Percentiles rank a stretch among this genome's conserved stretches.
Evolutionary conservation across 2,329 filamentous ascomycete species (phyloP).

Genomic region (Septoria petroselini): DNA sequence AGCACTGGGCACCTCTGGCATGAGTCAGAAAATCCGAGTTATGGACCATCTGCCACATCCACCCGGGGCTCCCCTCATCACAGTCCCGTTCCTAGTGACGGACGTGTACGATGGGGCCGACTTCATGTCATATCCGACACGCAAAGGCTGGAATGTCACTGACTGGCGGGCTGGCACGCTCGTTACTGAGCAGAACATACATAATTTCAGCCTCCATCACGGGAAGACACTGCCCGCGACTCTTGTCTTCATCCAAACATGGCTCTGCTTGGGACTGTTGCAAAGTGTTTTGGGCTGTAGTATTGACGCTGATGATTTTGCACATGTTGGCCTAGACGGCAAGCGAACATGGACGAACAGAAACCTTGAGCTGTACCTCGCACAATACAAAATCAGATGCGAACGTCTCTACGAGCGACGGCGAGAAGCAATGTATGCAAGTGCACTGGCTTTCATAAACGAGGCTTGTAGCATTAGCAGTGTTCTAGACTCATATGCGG

Average conservation of each 20-base stretch:
- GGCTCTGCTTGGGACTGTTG: neutral
- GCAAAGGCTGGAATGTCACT: neutral
- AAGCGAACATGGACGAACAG: neutral
- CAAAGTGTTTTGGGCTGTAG: no score
- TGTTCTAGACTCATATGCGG: neutral
- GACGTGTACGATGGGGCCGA: neutral
- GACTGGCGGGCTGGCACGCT: neutral
- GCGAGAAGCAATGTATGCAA: neutral
- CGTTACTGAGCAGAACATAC: neutral
- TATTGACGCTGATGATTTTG: no score
- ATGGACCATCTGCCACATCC: neutral
- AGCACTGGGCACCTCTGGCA: no score
- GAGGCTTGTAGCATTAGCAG: neutral
- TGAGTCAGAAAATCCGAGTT: no score
- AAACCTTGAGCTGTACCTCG: neutral
- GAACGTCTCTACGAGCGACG: neutral
- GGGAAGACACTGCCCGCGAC: neutral
- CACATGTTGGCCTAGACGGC: no score
- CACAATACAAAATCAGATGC: neutral
- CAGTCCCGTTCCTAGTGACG: neutral
- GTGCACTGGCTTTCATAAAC: neutral
- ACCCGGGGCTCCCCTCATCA: neutral
- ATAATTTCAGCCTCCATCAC: neutral
- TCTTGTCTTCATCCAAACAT: neutral
- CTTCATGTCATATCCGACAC: neutral